Conservation (phyloP, 352 stramenopile genomes). For the Hyphochytrium catenoides region DNA sequence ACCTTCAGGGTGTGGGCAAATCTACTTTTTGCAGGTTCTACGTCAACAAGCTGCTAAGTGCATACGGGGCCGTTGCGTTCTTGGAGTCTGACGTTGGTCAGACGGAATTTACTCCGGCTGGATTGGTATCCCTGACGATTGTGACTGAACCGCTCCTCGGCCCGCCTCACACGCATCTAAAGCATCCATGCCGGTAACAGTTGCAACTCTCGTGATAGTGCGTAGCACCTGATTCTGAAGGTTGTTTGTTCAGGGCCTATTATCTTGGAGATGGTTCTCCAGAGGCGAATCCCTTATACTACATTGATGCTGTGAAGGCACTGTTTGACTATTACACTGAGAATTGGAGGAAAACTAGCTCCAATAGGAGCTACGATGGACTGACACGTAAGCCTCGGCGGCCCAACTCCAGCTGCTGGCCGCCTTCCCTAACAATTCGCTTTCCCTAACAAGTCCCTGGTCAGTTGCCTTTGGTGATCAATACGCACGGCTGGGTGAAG, state of each 20-base stretch:
- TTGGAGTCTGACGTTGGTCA: conserved; percentile 86
- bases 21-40: conserved; percentile 81
- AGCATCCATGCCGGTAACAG: too few relatives aligned
- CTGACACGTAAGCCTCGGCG: background rate
- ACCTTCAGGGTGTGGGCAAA: conserved; percentile 87
- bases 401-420: background rate
- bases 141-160: conserved; percentile 63
- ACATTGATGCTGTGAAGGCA: conserved; percentile 37
- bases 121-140: conserved; percentile 69
- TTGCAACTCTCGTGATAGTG: conserved; percentile 8
- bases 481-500: conserved; percentile 93
- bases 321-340: conserved; percentile 28
- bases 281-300: conserved; percentile 43
- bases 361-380: conserved; percentile 2
- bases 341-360: conserved; percentile 16
- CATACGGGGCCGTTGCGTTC: conserved; percentile 53
- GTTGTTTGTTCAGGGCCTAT: too few relatives aligned
- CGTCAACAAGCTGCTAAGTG: conserved; percentile 64
- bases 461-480: conserved; percentile 71
- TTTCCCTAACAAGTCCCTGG: conserved; percentile 19
- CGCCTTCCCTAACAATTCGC: conserved; percentile 6
- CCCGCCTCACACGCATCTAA: conserved; percentile 72
- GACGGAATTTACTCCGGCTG: conserved; percentile 74
- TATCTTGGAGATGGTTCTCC: conserved; percentile 36
- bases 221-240: too few relatives aligned